phyloP scores from a whole-genome alignment of 2,329 filamentous ascomycete species.

The Penicillium corylophilum region DNA sequence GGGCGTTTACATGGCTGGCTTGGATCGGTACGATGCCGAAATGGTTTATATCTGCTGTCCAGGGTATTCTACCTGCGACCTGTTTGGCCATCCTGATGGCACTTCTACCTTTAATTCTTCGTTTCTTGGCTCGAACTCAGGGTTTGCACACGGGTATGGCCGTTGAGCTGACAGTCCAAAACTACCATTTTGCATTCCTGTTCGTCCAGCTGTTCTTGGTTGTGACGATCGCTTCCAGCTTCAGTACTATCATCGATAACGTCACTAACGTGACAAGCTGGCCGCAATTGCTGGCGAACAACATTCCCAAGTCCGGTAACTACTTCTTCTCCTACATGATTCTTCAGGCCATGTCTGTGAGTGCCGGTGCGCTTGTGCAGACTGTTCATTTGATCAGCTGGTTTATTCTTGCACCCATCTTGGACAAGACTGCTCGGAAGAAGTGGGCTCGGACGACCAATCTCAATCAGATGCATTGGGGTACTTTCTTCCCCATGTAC shows the following conservation, averaged over 20 bases:
- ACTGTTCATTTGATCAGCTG: conserved; percentile 75
- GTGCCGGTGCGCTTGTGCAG: conserved; percentile 84
- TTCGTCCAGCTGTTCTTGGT: conserved; percentile 95
- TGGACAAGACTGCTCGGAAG: conserved; percentile 76
- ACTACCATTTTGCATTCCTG: conserved; percentile 89
- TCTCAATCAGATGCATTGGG: conserved; percentile 79
- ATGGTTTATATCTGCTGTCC: conserved; percentile 65
- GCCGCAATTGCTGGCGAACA: conserved; percentile 69
- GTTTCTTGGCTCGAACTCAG: conserved; percentile 68
- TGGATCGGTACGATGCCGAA: conserved; percentile 66
- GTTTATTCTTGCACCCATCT: conserved; percentile 75
- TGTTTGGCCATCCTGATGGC: conserved; percentile 74
- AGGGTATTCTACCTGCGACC: conserved; percentile 81
- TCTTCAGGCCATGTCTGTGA: conserved; percentile 86
- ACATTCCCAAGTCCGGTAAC: conserved; percentile 82
- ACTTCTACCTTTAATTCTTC: conserved; percentile 77
- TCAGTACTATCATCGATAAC: conserved; percentile 64
- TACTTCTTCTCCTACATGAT: conserved; percentile 99
- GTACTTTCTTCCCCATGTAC: conserved; percentile 91
- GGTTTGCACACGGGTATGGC: conserved; percentile 81
- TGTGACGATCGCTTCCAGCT: conserved; percentile 78
- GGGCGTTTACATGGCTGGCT: conserved; percentile 64
- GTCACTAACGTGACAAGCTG: conserved; percentile 68
- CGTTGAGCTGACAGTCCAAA: conserved; percentile 78
- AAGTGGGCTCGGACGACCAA: conserved; percentile 86